Evolutionary conservation across 345 rosid species (phyloP).

Genomic region (Heritiera littoralis): DNA sequence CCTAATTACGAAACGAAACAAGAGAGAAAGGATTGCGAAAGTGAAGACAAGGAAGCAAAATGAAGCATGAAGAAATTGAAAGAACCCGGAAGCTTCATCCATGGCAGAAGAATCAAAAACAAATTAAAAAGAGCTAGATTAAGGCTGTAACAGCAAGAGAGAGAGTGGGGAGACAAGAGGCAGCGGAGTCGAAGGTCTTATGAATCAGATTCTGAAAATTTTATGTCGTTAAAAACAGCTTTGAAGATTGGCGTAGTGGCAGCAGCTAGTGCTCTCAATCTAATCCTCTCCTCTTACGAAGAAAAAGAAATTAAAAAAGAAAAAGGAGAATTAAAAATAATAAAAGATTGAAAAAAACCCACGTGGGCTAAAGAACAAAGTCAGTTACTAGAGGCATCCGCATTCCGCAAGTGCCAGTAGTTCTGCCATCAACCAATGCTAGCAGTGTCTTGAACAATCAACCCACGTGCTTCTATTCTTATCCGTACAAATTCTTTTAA

Average conservation of each 20-base stretch:
- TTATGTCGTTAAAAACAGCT: background rate
- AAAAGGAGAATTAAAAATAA: background rate
- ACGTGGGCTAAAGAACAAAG: slow-evolving; percentile 10
- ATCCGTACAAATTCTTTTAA: background rate
- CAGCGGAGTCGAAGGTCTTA: slow-evolving; percentile 4
- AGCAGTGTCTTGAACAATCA: background rate
- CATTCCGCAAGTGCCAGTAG: background rate
- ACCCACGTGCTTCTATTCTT: slow-evolving; percentile 21
- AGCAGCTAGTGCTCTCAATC: background rate
- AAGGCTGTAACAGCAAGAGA: background rate
- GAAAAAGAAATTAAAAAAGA: too few species aligned
- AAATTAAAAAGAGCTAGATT: background rate
- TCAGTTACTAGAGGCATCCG: background rate
- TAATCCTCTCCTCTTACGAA: background rate
- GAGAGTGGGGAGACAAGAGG: background rate
- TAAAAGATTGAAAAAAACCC: background rate
- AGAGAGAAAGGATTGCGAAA: slow-evolving; percentile 22
- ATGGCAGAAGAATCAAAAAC: slow-evolving; percentile 12
- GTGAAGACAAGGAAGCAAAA: slow-evolving; percentile 24
- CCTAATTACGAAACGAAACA: slow-evolving; percentile 22
- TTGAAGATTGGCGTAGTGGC: background rate
- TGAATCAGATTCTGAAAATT: slow-evolving; percentile 6
- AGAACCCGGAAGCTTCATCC: slow-evolving; percentile 30
- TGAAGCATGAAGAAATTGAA: slow-evolving; percentile 21
- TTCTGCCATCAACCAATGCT: background rate